Percentiles rank a stretch among this genome's conserved stretches.
These are phyloP conservation scores for Strobilomyces echinocephalus DNA, from an alignment of 768 basidiomycete genomes.

Conservation along the genomic window DNA sequence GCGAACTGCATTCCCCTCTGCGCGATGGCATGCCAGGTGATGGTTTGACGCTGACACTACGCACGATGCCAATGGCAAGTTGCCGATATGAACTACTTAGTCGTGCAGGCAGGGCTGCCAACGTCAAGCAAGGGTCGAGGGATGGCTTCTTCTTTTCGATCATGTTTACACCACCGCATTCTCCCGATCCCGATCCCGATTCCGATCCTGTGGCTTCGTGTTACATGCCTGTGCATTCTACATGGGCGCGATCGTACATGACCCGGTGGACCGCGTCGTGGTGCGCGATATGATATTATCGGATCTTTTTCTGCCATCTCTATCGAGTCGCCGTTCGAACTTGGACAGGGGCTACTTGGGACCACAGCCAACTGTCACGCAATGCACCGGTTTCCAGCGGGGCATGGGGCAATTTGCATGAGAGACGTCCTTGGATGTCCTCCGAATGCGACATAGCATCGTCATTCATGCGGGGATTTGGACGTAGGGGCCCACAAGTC, in stretches of 20 bases:
- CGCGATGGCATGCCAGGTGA: background rate
- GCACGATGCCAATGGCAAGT: background rate
- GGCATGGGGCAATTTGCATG: background rate
- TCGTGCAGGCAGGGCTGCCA: conserved; percentile 3
- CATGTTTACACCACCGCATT: background rate
- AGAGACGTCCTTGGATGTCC: background rate
- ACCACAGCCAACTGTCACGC: background rate
- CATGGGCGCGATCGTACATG: conserved; percentile 3
- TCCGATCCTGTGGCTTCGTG: background rate
- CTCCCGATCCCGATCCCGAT: background rate
- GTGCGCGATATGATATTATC: background rate
- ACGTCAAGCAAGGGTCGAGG: conserved; percentile 12
- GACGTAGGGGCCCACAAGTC: background rate
- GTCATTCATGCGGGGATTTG: background rate
- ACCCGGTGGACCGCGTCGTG: background rate
- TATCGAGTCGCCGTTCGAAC: conserved; percentile 2
- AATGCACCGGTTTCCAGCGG: background rate
- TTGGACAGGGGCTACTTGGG: background rate
- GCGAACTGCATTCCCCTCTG: no score
- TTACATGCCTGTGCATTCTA: background rate
- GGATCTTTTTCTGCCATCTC: background rate
- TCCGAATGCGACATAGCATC: background rate
- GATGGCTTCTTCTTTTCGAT: conserved; percentile 2
- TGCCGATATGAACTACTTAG: background rate
- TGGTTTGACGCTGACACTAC: background rate